phyloP scores from a whole-genome alignment of 495 filamentous ascomycete species.

The Rostrohypoxylon terebratum region DNA sequence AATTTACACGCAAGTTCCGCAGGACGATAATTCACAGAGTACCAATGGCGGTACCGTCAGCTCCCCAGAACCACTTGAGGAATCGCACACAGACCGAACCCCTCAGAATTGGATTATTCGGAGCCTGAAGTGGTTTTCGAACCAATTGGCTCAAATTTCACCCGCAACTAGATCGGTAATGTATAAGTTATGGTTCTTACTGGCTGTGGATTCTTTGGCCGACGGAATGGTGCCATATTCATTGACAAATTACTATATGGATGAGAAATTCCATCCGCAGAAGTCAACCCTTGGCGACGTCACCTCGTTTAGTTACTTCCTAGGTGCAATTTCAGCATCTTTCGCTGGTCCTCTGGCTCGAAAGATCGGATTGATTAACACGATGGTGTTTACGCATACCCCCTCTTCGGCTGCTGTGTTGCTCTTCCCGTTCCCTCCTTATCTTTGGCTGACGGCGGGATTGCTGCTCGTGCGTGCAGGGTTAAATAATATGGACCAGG shows the following conservation, averaged over 20 bases:
- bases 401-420: conserved; percentile 79
- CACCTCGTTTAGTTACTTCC: conserved; percentile 73
- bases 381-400: conserved; percentile 89
- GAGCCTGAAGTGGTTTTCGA: conserved; percentile 46
- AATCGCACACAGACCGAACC: conserved; percentile 18
- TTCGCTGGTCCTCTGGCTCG: conserved; percentile 80
- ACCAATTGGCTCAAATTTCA: conserved; percentile 65
- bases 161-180: conserved; percentile 69
- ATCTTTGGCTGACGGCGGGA: conserved; percentile 66
- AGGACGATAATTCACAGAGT: conserved; percentile 41
- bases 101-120: conserved; percentile 39
- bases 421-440: conserved; percentile 72
- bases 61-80: conserved; percentile 28
- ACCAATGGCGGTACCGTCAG: conserved; percentile 15
- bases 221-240: conserved; percentile 80
- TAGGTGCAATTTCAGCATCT: conserved; percentile 74
- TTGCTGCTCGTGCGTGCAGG: conserved; percentile 78
- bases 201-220: conserved; percentile 81
- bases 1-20: conserved; percentile 60
- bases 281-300: conserved; percentile 78
- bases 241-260: conserved; percentile 82
- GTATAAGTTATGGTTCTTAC: conserved; percentile 76
- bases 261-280: conserved; percentile 75
- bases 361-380: conserved; percentile 82
- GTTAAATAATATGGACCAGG: conserved; percentile 83